Conservation (phyloP, 129 eudicot species). For the Calendula officinalis region DNA sequence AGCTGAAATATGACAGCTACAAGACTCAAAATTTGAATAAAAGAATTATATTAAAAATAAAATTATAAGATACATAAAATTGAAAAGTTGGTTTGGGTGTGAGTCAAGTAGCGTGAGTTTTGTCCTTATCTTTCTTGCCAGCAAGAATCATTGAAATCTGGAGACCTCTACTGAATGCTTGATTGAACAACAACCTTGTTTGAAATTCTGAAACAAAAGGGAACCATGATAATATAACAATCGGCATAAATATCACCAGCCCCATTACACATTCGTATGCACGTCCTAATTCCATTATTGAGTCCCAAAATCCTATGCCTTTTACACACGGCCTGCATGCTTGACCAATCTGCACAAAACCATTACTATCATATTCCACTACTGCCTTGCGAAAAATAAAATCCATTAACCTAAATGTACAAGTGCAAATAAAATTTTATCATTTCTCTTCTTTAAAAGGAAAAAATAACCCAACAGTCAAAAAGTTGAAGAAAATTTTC, state of each 20-base stretch:
- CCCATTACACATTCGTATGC: slow-evolving; percentile 89
- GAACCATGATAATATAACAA: slow-evolving; percentile 83
- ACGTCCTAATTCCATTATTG: slow-evolving; percentile 77
- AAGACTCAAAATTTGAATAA: background rate
- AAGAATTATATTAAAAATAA: background rate
- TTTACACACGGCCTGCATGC: slow-evolving; percentile 59
- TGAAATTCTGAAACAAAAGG: slow-evolving; percentile 90
- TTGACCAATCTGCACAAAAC: slow-evolving; percentile 54
- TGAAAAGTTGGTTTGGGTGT: slow-evolving; percentile 4
- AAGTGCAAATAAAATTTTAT: no score
- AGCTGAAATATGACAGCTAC: no score
- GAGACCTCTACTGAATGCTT: slow-evolving; percentile 94
- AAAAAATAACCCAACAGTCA: no score
- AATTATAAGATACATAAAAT: slow-evolving; percentile 1
- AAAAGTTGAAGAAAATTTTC: no score
- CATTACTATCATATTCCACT: no score
- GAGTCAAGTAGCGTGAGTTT: slow-evolving; percentile 20
- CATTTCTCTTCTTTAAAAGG: no score
- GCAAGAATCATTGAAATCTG: slow-evolving; percentile 94
- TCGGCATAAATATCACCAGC: slow-evolving; percentile 62
- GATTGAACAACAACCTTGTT: slow-evolving; percentile 72
- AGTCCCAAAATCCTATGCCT: slow-evolving; percentile 76
- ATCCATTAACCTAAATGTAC: no score
- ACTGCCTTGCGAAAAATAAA: no score
- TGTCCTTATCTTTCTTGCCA: slow-evolving; percentile 60